Percentiles rank a stretch among this genome's conserved stretches.
phyloP scores from a whole-genome alignment of 2,329 filamentous ascomycete genomes.

The Aspergillus puulaauensis region DNA sequence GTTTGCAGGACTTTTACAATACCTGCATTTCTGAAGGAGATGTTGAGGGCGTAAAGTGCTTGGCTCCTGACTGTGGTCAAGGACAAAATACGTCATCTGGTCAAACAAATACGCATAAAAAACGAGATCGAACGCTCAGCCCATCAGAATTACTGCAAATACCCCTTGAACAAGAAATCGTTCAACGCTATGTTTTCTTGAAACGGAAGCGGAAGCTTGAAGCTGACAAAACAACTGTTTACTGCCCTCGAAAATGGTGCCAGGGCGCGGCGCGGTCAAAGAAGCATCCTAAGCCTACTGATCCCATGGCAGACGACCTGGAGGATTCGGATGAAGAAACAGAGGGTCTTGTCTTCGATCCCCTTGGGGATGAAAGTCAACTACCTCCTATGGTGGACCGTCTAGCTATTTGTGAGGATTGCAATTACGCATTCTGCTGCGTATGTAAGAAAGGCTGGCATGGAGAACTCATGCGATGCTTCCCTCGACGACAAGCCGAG shows the following conservation, averaged over 20 bases:
- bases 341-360: conserved; percentile 48
- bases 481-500: conserved; percentile 64
- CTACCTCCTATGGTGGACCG: conserved; percentile 59
- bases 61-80: conserved; percentile 75
- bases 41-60: conserved; percentile 74
- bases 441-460: conserved; percentile 85
- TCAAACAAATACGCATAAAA: conserved; percentile 50
- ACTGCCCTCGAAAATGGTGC: conserved; percentile 90
- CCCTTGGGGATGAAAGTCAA: conserved; percentile 42
- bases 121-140: conserved; percentile 67
- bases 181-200: conserved; percentile 82
- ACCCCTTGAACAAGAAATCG: conserved; percentile 66
- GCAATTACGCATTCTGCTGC: conserved; percentile 82
- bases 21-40: conserved; percentile 84
- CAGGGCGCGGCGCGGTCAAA: conserved; percentile 81
- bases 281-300: conserved; percentile 69
- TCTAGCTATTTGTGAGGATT: conserved; percentile 84
- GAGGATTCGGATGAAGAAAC: conserved; percentile 53
- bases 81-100: conserved; percentile 42
- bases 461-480: conserved; percentile 75
- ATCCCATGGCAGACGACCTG: conserved; percentile 57
- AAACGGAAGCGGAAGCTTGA: conserved; percentile 93
- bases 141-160: conserved; percentile 83
- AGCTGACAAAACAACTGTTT: conserved; percentile 85
- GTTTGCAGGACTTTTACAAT: conserved; percentile 86